Conservation (phyloP, 108 stramenopile genomes). For the Hondaea fermentalgiana region DNA sequence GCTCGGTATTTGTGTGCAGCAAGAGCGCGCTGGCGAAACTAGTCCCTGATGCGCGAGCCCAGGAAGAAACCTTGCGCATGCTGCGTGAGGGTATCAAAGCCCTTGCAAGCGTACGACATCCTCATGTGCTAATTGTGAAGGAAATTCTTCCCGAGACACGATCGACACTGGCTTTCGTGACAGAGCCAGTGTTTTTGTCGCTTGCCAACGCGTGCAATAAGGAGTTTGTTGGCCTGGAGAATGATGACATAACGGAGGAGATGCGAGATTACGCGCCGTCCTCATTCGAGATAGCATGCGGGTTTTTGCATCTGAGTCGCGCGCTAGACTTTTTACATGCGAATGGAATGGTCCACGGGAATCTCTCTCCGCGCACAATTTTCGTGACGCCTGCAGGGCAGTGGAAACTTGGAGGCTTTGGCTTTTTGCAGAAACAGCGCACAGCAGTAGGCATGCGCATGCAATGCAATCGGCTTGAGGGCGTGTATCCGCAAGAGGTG, state of each 20-base stretch:
- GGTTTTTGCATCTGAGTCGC: background rate
- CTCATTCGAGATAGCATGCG: background rate
- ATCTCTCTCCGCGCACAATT: background rate
- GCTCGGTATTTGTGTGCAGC: background rate
- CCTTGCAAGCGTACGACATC: background rate
- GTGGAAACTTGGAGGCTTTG: background rate
- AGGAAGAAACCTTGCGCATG: background rate
- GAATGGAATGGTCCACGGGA: conserved; percentile 9
- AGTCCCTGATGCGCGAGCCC: background rate
- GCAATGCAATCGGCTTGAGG: background rate
- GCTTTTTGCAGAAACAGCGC: background rate
- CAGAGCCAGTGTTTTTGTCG: background rate
- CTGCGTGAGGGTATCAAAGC: background rate
- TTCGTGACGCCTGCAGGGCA: background rate
- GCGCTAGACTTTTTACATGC: background rate
- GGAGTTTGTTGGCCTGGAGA: background rate
- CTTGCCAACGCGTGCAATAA: background rate
- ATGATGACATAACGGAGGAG: background rate
- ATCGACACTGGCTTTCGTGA: background rate
- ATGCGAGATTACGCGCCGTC: background rate
- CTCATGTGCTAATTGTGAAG: background rate
- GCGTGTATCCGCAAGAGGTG: background rate
- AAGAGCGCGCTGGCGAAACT: background rate
- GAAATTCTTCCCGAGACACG: background rate
- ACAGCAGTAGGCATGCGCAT: background rate